Conservation (phyloP, 1,284 basidiomycete species). For the Earliella scabrosa region DNA sequence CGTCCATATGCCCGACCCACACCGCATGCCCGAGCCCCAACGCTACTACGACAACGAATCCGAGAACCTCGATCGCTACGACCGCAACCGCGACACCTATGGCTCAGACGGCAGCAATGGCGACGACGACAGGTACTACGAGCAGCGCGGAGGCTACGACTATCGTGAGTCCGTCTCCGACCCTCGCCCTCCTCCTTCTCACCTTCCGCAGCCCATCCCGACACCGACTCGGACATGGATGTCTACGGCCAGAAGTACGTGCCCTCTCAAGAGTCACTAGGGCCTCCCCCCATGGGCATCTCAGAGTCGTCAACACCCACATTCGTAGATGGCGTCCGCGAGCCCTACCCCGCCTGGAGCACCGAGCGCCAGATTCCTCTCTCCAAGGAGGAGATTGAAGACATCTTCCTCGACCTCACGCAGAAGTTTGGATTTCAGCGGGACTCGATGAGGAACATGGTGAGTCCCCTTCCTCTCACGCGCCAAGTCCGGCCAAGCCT, state of each 20-base stretch:
- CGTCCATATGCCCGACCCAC: conserved; percentile 33
- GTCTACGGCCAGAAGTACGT: conserved; percentile 69
- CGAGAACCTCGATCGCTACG: conserved; percentile 62
- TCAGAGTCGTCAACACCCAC: conserved; percentile 69
- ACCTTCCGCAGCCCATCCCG: conserved; percentile 52
- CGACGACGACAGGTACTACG: conserved; percentile 65
- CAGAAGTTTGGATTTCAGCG: conserved; percentile 99
- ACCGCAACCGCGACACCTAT: conserved; percentile 63
- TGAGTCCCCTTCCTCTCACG: conserved; percentile 40
- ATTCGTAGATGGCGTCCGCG: conserved; percentile 64
- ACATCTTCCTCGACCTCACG: conserved; percentile 96
- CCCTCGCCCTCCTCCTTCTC: conserved; percentile 27
- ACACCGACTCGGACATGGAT: conserved; percentile 80
- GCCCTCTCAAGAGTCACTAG: conserved; percentile 75
- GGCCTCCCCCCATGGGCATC: conserved; percentile 57
- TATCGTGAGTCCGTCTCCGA: conserved; percentile 40
- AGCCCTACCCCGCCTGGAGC: conserved; percentile 94
- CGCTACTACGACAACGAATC: conserved; percentile 80
- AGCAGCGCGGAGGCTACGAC: conserved; percentile 66
- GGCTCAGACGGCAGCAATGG: conserved; percentile 71
- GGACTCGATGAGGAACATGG: conserved; percentile 92
- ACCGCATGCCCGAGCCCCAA: conserved; percentile 36
- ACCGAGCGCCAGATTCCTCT: conserved; percentile 92
- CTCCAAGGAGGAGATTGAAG: conserved; percentile 99
- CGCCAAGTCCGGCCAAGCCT: conserved; percentile 1